phyloP scores from a whole-genome alignment of 805 yeast genomes.

The Wickerhamiella nectarea region DNA sequence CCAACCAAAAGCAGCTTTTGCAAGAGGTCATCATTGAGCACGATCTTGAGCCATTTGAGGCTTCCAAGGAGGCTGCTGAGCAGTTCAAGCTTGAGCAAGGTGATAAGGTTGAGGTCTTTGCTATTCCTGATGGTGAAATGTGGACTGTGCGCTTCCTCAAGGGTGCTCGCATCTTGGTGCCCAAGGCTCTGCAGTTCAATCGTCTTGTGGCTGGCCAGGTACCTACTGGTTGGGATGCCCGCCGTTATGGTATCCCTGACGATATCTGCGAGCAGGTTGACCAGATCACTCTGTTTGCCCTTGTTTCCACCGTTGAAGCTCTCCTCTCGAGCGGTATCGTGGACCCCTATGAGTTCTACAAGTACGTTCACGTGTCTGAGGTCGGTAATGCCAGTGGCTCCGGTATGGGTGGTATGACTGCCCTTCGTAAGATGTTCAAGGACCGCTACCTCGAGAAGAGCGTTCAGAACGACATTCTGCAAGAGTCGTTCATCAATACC shows the following conservation, averaged over 20 bases:
- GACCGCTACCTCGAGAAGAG: constrained; percentile 88
- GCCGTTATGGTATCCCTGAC: constrained; percentile 85
- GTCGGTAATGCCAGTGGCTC: constrained; percentile 99
- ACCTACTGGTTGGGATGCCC: constrained; percentile 98
- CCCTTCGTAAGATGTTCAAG: constrained; percentile 94
- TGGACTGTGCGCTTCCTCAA: constrained; percentile 78
- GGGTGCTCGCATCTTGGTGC: constrained; percentile 84
- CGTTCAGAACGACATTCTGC: constrained; percentile 92
- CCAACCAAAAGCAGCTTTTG: constrained; percentile 78
- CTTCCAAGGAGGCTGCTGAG: constrained; percentile 88
- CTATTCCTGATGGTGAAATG: constrained; percentile 80
- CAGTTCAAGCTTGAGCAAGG: constrained; percentile 91
- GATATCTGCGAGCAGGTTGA: constrained; percentile 91
- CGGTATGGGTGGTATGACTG: constrained; percentile 99
- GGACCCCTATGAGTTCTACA: constrained; percentile 97
- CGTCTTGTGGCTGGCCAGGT: constrained; percentile 73
- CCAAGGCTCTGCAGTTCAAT: constrained; percentile 63
- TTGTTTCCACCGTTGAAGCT: constrained; percentile 93
- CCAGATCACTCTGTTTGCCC: constrained; percentile 81
- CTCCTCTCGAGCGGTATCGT: constrained; percentile 87
- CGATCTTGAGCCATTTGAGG: constrained; percentile 90
- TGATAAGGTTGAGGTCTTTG: constrained; percentile 82
- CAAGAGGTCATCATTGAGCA: constrained; percentile 96
- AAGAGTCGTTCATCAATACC: constrained; percentile 96
- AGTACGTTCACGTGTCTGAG: constrained; percentile 95